phyloP scores from a whole-genome alignment of 2,329 filamentous ascomycete species.

The Botrytis pseudocinerea region DNA sequence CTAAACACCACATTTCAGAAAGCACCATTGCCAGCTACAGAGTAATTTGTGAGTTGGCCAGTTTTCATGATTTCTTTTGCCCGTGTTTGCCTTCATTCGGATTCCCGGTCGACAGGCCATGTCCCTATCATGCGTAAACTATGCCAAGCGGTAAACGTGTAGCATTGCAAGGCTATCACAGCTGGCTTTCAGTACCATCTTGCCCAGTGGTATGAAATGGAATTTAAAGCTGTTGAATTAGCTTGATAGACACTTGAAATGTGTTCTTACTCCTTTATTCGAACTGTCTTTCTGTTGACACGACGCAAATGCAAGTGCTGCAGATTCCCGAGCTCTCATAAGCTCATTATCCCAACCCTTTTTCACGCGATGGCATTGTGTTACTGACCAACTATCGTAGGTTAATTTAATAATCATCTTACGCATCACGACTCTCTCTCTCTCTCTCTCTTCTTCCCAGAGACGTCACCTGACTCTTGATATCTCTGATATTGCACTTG shows the following conservation, averaged over 20 bases:
- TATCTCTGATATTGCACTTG: background rate
- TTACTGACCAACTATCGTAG: background rate
- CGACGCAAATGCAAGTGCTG: conserved; percentile 1
- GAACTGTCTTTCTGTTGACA: background rate
- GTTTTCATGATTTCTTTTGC: background rate
- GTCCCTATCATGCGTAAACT: background rate
- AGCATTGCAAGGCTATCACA: background rate
- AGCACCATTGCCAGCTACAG: background rate
- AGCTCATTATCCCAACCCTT: background rate
- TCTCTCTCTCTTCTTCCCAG: background rate
- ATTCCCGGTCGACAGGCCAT: background rate
- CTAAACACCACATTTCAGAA: background rate
- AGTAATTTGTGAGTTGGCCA: conserved; percentile 1
- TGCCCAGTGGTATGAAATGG: no score
- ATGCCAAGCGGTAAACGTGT: conserved; percentile 6
- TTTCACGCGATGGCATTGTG: background rate
- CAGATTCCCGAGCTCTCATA: background rate
- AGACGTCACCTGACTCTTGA: background rate
- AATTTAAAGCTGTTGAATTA: background rate
- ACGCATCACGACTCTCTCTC: background rate
- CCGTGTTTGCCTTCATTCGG: background rate
- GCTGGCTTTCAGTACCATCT: background rate
- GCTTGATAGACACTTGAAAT: background rate
- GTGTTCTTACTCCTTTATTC: background rate
- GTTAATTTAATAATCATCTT: background rate